Percentiles rank a stretch among this genome's conserved stretches.
phyloP scores from a whole-genome alignment of 202 grass and related monocot genomes.

The Zoysia matrella region DNA sequence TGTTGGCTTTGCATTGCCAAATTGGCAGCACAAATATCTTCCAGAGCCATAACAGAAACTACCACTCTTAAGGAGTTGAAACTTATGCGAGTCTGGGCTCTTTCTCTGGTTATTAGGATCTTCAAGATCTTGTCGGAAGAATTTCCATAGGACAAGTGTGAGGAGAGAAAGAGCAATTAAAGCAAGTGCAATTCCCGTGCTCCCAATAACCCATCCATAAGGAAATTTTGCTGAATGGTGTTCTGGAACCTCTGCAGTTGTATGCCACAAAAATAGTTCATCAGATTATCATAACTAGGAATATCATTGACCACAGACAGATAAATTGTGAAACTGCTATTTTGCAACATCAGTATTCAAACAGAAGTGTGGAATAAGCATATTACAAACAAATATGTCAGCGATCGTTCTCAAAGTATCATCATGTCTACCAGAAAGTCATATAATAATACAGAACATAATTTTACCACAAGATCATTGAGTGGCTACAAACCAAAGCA shows the following conservation, averaged over 20 bases:
- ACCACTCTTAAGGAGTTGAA: conserved; percentile 85
- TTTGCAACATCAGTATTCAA: not conserved
- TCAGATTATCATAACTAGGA: conserved; percentile 37
- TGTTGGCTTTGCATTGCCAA: conserved; percentile 70
- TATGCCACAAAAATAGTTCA: conserved; percentile 30
- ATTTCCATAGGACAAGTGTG: conserved; percentile 65
- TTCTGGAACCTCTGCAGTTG: conserved; percentile 60
- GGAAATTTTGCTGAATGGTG: conserved; percentile 76
- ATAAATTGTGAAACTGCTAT: not conserved
- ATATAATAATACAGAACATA: conserved; percentile 4
- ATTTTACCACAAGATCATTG: not conserved
- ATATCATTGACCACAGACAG: conserved; percentile 5
- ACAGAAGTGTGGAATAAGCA: not conserved
- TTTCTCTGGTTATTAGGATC: conserved; percentile 59
- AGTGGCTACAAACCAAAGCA: not conserved
- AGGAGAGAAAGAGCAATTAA: conserved; percentile 80
- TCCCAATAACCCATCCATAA: conserved; percentile 95
- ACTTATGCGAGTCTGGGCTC: conserved; percentile 73
- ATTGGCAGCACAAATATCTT: conserved; percentile 86
- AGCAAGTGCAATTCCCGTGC: conserved; percentile 85
- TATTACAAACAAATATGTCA: conserved; percentile 12
- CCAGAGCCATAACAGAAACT: conserved; percentile 95
- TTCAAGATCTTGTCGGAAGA: conserved; percentile 49
- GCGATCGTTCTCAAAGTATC: not conserved
- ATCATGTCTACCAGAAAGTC: not conserved